phyloP scores from a whole-genome alignment of 164 flowering plant species.

The Vitis rotundifolia region DNA sequence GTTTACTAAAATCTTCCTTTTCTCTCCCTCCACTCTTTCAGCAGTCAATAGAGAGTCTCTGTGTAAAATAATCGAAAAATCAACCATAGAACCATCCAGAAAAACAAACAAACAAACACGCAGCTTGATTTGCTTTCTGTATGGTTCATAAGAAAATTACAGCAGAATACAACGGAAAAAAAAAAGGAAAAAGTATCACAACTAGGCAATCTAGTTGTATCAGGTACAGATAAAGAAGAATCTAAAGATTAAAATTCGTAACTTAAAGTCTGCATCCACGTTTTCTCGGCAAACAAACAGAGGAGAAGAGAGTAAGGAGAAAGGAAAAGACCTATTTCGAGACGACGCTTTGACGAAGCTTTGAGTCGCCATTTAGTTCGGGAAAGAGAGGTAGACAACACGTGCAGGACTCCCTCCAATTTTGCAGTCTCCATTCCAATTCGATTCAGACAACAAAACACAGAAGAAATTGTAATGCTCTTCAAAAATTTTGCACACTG shows the following conservation, averaged over 20 bases:
- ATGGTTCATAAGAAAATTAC: no score
- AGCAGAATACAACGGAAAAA: no score
- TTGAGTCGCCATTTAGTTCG: constrained; percentile 73
- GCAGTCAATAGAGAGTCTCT: background rate
- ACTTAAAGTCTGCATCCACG: no score
- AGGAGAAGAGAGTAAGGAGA: background rate
- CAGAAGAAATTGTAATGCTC: no score
- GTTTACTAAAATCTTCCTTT: background rate
- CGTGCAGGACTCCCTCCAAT: constrained; percentile 39
- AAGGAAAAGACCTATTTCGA: constrained; percentile 47
- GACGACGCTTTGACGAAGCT: constrained; percentile 57
- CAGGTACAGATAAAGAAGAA: background rate
- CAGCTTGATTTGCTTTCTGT: no score
- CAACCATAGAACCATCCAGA: background rate
- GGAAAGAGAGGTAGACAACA: constrained; percentile 42
- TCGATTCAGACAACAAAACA: background rate
- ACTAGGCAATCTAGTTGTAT: no score
- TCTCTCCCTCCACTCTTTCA: background rate
- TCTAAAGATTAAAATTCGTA: background rate
- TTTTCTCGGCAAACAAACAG: background rate
- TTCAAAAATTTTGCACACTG: no score
- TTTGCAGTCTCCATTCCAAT: constrained; percentile 33
- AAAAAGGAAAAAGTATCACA: no score
- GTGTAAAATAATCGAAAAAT: background rate
- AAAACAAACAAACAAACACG: no score